These are phyloP conservation scores for Geotrichum phurueaensis DNA, from an alignment of 1,139 yeast species.

Conservation along the genomic window DNA sequence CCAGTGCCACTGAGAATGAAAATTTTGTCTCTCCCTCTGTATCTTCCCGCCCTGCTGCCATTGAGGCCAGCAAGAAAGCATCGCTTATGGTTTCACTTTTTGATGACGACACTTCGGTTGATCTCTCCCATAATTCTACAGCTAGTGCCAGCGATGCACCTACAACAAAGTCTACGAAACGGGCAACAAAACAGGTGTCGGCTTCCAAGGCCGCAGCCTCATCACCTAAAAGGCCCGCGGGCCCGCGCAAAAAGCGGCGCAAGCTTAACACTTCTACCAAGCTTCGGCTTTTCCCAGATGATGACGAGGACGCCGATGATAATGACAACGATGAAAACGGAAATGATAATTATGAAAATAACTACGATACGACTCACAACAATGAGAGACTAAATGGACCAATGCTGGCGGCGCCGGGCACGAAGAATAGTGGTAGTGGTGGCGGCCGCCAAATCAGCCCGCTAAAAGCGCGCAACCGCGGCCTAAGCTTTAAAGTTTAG, in stretches of 20 bases:
- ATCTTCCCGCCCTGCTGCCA: neutral
- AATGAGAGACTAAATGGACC: neutral
- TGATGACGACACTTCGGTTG: conserved; percentile 12
- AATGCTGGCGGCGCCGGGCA: neutral
- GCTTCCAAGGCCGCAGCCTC: neutral
- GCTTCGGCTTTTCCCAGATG: conserved; percentile 18
- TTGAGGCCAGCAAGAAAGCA: neutral
- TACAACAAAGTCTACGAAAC: neutral
- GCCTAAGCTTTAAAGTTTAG: conserved; percentile 23
- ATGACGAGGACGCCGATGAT: neutral
- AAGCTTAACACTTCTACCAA: conserved; percentile 29
- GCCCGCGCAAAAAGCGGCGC: conserved; percentile 14
- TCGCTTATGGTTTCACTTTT: conserved; percentile 9
- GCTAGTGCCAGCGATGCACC: neutral
- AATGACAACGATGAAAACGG: conserved; percentile 19
- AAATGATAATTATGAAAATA: conserved; percentile 21
- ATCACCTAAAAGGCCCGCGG: neutral
- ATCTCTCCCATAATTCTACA: neutral
- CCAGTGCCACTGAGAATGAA: neutral
- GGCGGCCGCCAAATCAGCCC: neutral
- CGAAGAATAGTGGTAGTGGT: neutral
- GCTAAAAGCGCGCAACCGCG: conserved; percentile 8
- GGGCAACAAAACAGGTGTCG: neutral
- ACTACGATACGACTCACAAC: conserved; percentile 12
- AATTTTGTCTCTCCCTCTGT: neutral